Evolutionary conservation across 2,329 filamentous ascomycete genomes (phyloP), one percentile per base, ranked within the genome.

Genomic region (Rutstroemia sp.): DNA sequence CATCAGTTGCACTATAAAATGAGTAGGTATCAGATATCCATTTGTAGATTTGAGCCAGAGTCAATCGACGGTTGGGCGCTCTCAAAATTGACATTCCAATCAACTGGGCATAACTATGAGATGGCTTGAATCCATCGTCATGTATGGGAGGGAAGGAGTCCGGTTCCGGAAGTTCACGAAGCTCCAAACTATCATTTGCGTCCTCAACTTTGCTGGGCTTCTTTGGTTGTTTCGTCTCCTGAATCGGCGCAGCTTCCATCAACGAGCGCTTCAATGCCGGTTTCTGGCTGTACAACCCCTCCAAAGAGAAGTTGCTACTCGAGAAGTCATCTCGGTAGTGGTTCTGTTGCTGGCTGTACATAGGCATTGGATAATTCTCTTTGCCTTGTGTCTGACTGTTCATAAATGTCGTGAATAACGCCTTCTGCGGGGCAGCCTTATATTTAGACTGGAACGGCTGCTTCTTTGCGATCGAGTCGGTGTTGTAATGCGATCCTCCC

Each of bases 61-160:
- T 97, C 60, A 97, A 78, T 52, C 89, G 87, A 58, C 91, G 85
- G 59, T 86, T 84, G 12, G 88, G 86, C 4, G 94, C 89, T 60
- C 92, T 85, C 21, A 97, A 78, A 65, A 99, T 96, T 51, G 94
- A 91, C 92, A 96, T 96, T 69, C 89, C 94, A 62, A 97, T 97
- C 64, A 99, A 80, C 64, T 88, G 88, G 19, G 94, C 92, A 70
- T 99, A 99, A 74, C 92, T 97, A 72, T 92, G 90, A 5, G 84
- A 81, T 5, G 94, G 94, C 71, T 99, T 97, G 55, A 78, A 78
- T 65, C 92, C 92, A 69, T 96, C 90, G 68, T 97, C 94, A 57
- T 86, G 76, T 34, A 96, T 83, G 5, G 77, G 72, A 5, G 91
- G 88, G 75, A 96, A 94, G n/a, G 90, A 86, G 37, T 68, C 63